Base-by-base conservation (phyloP, 169 alveolate species). In the Perkinsus chesapeaki region DNA sequence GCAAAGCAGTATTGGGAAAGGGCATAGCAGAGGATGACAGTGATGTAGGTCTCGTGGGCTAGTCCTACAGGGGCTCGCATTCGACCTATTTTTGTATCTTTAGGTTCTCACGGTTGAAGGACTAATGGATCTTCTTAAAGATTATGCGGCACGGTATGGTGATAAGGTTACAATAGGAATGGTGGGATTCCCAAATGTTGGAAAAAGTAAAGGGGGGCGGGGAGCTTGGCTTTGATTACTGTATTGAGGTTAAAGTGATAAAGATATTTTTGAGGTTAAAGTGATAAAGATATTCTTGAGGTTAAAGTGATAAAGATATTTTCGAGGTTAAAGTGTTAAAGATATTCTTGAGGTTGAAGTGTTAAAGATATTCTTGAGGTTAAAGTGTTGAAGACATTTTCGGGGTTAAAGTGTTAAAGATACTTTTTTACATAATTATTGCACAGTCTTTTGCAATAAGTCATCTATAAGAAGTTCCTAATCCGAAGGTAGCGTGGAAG, bases 171-270 rank as follows among this genome's bases (percentile, higher is more conserved):
- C 97, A 91, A 97, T 98, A 23, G 99, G 99, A 12, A 97, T 97
- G 96, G 99, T 99, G 5, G 99, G 99, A 19, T 98, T 97, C 95
- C 99, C 99, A 27, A 99, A 99, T 95, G 99, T 99, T 9, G 99
- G 99, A 31, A 99, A 99, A 96, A 98, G 99, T 60, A 60, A 60
- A 20, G 27, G n/a, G n/a, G n/a, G n/a, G n/a, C n/a, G n/a, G n/a
- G n/a, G n/a, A n/a, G n/a, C n/a, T n/a, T n/a, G 23, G 3, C 12
- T 27, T 1, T 60, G 12, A 12, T 20, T 34, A 7, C 31, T 23
- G 23, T 23, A 7, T 60, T 60, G 12, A 12, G 31, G 36, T 7
- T 60, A 34, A 60, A 16, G 31, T 60, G 31, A 34, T 47, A 19
- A 9, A 47, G 19, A 47, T 47, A 47, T 9, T 47, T 10, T 47